Conservation (phyloP, 176 grass and related monocot species). For the Triticum urartu region DNA sequence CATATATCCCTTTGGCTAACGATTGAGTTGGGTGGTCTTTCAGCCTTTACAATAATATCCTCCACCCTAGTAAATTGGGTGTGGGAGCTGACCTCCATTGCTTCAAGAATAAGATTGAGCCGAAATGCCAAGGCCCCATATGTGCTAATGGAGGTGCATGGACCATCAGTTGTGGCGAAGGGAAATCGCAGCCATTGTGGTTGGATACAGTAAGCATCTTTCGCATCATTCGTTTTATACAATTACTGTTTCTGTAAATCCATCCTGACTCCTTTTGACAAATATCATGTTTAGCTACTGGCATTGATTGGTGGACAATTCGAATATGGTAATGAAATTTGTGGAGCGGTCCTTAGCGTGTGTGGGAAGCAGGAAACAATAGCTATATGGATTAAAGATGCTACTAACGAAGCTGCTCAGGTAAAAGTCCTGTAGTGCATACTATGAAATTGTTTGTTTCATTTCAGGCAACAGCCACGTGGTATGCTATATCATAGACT, state of each 20-base stretch:
- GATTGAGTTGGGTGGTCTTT: neutral
- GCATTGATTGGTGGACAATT: constrained; percentile 91
- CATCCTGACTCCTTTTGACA: neutral
- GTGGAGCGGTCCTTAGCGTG: constrained; percentile 75
- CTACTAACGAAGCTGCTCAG: constrained; percentile 81
- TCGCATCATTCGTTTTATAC: neutral
- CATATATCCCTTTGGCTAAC: constrained; percentile 11
- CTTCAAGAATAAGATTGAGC: constrained; percentile 86
- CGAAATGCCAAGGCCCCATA: constrained; percentile 83
- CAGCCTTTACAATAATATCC: constrained; percentile 89
- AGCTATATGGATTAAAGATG: constrained; percentile 90
- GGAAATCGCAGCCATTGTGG: constrained; percentile 75
- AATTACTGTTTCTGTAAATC: neutral
- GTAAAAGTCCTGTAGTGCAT: constrained; percentile 23
- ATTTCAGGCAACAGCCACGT: neutral
- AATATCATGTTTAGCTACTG: constrained; percentile 53
- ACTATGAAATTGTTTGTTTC: neutral
- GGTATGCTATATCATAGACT: too few relatives aligned
- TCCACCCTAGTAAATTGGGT: constrained; percentile 71
- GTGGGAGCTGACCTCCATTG: constrained; percentile 74
- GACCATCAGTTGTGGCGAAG: constrained; percentile 74
- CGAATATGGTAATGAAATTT: constrained; percentile 86
- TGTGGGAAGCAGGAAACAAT: constrained; percentile 73
- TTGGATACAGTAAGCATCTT: constrained; percentile 68
- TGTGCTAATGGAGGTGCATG: constrained; percentile 88